These are phyloP conservation scores for Fusarium drepaniforme DNA, from an alignment of 2,329 filamentous ascomycete species.

Conservation along the genomic window DNA sequence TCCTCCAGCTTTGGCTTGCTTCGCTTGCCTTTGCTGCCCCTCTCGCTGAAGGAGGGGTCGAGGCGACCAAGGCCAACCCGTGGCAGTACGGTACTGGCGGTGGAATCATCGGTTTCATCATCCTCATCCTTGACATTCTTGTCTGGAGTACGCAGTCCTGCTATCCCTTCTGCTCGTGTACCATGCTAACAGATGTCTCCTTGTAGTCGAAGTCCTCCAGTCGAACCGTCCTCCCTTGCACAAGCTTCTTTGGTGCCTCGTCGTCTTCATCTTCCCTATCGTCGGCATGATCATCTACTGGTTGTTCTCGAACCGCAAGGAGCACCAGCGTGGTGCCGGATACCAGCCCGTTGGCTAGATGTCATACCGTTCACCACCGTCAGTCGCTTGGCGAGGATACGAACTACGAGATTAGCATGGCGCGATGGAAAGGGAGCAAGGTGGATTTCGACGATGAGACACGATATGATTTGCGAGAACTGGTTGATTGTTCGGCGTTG, in stretches of 20 bases:
- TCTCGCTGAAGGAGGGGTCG: conserved; percentile 41
- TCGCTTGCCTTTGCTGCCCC: conserved; percentile 63
- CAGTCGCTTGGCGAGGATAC: neutral
- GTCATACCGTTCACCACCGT: neutral
- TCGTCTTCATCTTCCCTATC: conserved; percentile 75
- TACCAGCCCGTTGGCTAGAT: conserved; percentile 59
- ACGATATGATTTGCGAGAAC: neutral
- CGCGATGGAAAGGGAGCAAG: neutral
- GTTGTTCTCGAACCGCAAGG: conserved; percentile 71
- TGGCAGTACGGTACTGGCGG: conserved; percentile 73
- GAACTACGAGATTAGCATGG: neutral
- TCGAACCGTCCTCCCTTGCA: conserved; percentile 68
- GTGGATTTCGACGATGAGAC: neutral
- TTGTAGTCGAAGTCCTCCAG: conserved; percentile 72
- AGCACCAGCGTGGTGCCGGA: conserved; percentile 64
- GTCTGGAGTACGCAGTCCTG: conserved; percentile 66
- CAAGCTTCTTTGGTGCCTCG: conserved; percentile 73
- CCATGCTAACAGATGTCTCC: conserved; percentile 1
- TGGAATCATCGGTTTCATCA: conserved; percentile 70
- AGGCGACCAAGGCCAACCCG: conserved; percentile 54
- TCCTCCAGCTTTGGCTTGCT: conserved; percentile 55
- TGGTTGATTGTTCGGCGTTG: neutral
- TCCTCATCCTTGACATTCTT: conserved; percentile 72
- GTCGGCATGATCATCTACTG: conserved; percentile 73
- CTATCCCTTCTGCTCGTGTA: conserved; percentile 14